Conservation (phyloP, 768 basidiomycete genomes). For the Aureoboletus auriporus region DNA sequence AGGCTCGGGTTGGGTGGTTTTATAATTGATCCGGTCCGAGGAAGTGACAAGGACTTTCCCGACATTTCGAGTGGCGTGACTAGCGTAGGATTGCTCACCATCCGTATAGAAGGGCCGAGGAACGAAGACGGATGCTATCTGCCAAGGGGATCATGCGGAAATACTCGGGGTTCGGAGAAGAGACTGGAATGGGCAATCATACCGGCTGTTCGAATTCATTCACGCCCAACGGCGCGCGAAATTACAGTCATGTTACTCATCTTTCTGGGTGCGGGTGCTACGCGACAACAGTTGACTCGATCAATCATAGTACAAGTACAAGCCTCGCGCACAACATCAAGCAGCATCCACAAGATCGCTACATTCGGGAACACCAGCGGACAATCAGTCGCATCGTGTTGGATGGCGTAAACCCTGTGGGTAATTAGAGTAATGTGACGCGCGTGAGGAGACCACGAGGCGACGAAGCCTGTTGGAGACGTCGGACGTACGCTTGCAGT, state of each 20-base stretch:
- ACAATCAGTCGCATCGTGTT: constrained; percentile 4
- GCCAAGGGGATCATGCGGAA: constrained; percentile 1
- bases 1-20: constrained; percentile 8
- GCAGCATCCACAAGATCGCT: too few relatives aligned
- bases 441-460: constrained; percentile 24
- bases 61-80: not conserved
- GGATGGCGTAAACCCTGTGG: constrained; percentile 12
- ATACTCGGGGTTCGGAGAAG: not conserved
- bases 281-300: not conserved
- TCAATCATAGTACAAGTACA: not conserved
- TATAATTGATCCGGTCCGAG: constrained; percentile 9
- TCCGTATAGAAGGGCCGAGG: not conserved
- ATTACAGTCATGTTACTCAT: not conserved
- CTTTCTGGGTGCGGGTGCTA: not conserved
- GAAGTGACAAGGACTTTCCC: not conserved
- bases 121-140: not conserved
- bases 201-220: constrained; percentile 4
- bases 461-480: not conserved
- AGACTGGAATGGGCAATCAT: constrained; percentile 1
- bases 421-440: constrained; percentile 13
- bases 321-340: not conserved
- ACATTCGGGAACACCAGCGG: not conserved
- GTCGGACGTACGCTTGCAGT: not conserved
- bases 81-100: not conserved
- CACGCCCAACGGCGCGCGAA: constrained; percentile 1